These are phyloP conservation scores for Tuber melanosporum DNA, from an alignment of 495 filamentous ascomycete genomes.

Conservation along the genomic window DNA sequence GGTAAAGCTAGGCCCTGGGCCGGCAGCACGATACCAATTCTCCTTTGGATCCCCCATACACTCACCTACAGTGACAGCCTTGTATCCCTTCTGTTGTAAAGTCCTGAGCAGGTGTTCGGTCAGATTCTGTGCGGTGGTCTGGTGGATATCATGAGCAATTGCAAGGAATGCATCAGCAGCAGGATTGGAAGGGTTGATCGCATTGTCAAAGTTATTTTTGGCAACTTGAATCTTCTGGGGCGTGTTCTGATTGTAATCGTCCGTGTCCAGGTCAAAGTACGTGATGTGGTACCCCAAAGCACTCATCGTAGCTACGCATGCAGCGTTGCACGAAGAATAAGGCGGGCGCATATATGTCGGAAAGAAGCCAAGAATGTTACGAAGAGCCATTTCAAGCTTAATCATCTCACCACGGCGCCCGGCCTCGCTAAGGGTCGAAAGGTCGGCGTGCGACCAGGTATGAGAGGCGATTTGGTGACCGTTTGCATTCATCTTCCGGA, in stretches of 20 bases:
- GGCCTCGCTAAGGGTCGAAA: slow-evolving; percentile 52
- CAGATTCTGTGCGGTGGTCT: slow-evolving; percentile 68
- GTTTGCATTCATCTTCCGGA: slow-evolving; percentile 59
- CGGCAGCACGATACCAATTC: slow-evolving; percentile 61
- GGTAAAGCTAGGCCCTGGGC: slow-evolving; percentile 10
- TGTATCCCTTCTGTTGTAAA: slow-evolving; percentile 54
- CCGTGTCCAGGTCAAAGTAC: slow-evolving; percentile 74
- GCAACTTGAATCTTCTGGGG: slow-evolving; percentile 58
- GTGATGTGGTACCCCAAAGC: slow-evolving; percentile 67
- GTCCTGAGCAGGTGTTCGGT: slow-evolving; percentile 65
- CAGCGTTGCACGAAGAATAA: slow-evolving; percentile 62
- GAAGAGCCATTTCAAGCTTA: slow-evolving; percentile 73
- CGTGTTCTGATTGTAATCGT: slow-evolving; percentile 63
- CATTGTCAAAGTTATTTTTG: slow-evolving; percentile 64
- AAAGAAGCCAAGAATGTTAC: slow-evolving; percentile 71
- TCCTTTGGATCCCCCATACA: slow-evolving; percentile 63
- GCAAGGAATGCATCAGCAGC: slow-evolving; percentile 52
- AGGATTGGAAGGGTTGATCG: slow-evolving; percentile 49
- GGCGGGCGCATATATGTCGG: slow-evolving; percentile 84
- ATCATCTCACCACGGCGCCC: slow-evolving; percentile 60
- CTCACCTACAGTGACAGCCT: slow-evolving; percentile 63
- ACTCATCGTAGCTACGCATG: slow-evolving; percentile 57
- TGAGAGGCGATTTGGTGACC: slow-evolving; percentile 84
- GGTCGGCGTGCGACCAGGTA: slow-evolving; percentile 75
- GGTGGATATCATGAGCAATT: slow-evolving; percentile 75